phyloP scores from a whole-genome alignment of 768 basidiomycete species.

The Boletus edulis region DNA sequence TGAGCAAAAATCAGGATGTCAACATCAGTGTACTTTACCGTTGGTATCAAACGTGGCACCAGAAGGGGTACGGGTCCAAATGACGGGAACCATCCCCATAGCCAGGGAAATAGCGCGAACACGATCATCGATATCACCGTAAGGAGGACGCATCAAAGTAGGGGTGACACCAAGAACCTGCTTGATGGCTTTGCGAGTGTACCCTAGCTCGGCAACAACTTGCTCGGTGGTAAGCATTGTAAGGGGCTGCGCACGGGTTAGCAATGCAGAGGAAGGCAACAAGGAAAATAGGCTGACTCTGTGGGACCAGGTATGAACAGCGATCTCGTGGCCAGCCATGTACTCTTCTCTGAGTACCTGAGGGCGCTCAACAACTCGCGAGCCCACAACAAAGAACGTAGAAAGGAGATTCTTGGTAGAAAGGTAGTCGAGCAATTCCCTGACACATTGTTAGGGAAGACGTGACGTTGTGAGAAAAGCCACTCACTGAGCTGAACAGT shows the following conservation, averaged over 20 bases:
- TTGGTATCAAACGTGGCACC: constrained; percentile 69
- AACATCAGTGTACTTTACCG: constrained; percentile 38
- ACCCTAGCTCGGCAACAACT: constrained; percentile 92
- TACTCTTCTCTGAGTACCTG: constrained; percentile 74
- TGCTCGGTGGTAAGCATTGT: constrained; percentile 75
- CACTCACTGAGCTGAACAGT: constrained; percentile 50
- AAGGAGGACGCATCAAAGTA: constrained; percentile 77
- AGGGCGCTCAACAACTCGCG: constrained; percentile 79
- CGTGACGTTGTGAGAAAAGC: background rate
- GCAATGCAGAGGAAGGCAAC: constrained; percentile 4
- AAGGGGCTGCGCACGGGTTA: constrained; percentile 42
- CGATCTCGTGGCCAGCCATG: constrained; percentile 77
- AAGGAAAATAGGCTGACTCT: constrained; percentile 37
- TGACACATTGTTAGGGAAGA: constrained; percentile 17
- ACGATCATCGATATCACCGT: constrained; percentile 88
- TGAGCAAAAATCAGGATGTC: constrained; percentile 4
- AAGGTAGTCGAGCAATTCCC: constrained; percentile 74
- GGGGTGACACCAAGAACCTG: constrained; percentile 72
- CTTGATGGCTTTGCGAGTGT: constrained; percentile 86
- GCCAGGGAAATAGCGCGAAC: constrained; percentile 87
- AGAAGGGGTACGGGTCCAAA: constrained; percentile 73
- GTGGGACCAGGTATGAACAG: constrained; percentile 92
- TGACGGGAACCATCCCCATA: constrained; percentile 89
- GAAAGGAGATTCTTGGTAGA: constrained; percentile 58
- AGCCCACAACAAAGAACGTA: constrained; percentile 92